Base-by-base conservation (phyloP, 495 filamentous ascomycete genomes). In the Podospora australis region DNA sequence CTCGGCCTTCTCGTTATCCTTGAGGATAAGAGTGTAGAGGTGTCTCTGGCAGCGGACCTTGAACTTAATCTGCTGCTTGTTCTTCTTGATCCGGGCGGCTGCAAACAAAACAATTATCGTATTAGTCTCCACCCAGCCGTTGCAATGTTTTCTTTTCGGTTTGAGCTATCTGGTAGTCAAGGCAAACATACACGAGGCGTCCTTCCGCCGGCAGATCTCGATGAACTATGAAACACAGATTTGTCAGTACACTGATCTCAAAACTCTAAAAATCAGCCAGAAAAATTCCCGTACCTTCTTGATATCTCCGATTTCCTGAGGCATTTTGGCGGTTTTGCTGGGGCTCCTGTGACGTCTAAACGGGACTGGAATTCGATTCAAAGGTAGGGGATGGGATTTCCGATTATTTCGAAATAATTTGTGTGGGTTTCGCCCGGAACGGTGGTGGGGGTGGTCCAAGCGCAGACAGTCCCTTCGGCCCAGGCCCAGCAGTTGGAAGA, bases 11-110 rank as follows among this genome's bases (percentile, higher is more conserved):
- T 96, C 92, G 63, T 82, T 79, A 74, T 98, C 88, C 80, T 95
- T 95, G 62, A 99, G 83, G 67, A 92, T 86, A 53, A 97, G 83
- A 58, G 94, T 95, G 84, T 99, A 99, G 59, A 97, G 76, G 78
- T 88, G 84, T 60, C 85, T 79, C 63, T 85, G 75, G 80, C 92
- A 97, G 69, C 92, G 88, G 81, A 99, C 94, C 86, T 99, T 99
- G 87, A 99, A 97, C 82, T 99, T 99, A 82, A 88, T 90, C 78
- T 90, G 84, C 70, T 83, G 78, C 68, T 80, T 84, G 79, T 84
- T 91, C 80, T 91, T 88, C 87, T 97, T 96, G 81, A 96, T 90
- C 73, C 88, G 84, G 68, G 88, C 88, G 71, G 89, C 94, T 96
- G 65, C 57, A 23, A 14, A 8, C 20, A 58, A 34, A 23, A 38